Conservation (phyloP, 2,329 filamentous ascomycete species). For the Diaporthe ilicicola region DNA sequence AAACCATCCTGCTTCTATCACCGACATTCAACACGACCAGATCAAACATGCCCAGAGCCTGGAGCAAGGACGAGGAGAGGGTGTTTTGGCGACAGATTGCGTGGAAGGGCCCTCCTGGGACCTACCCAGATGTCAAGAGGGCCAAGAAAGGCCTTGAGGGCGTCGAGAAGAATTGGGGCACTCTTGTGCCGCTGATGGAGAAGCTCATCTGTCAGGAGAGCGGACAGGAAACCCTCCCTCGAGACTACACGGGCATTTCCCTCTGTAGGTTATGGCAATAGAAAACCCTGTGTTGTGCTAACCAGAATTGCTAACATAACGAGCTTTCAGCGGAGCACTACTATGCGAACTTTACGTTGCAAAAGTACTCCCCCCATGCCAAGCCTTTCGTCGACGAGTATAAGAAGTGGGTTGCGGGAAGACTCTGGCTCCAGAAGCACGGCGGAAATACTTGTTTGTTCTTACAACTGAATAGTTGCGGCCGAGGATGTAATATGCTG, state of each 20-base stretch:
- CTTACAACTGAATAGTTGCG: background rate
- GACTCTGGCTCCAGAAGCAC: background rate
- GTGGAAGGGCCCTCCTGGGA: too few relatives aligned
- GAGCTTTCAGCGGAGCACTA: constrained; percentile 43
- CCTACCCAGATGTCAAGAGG: too few relatives aligned
- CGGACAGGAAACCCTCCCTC: constrained; percentile 27
- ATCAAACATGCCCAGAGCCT: too few relatives aligned
- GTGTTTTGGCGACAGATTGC: too few relatives aligned
- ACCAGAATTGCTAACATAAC: background rate
- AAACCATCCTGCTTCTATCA: too few relatives aligned
- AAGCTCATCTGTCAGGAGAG: background rate
- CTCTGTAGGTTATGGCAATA: constrained; percentile 40
- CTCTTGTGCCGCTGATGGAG: background rate
- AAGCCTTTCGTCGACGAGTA: background rate
- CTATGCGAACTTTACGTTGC: constrained; percentile 41
- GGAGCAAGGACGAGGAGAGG: constrained; percentile 57
- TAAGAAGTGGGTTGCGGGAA: background rate
- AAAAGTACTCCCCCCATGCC: constrained; percentile 39
- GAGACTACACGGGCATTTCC: constrained; percentile 40
- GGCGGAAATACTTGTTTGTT: background rate
- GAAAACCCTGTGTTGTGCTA: background rate
- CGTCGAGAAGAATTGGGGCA: constrained; percentile 34
- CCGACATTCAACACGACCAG: too few relatives aligned
- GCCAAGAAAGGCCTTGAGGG: too few relatives aligned
- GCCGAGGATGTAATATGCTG: background rate